Evolutionary conservation across 108 stramenopile genomes (phyloP).

Genomic region (Conticribra weissflogii): DNA sequence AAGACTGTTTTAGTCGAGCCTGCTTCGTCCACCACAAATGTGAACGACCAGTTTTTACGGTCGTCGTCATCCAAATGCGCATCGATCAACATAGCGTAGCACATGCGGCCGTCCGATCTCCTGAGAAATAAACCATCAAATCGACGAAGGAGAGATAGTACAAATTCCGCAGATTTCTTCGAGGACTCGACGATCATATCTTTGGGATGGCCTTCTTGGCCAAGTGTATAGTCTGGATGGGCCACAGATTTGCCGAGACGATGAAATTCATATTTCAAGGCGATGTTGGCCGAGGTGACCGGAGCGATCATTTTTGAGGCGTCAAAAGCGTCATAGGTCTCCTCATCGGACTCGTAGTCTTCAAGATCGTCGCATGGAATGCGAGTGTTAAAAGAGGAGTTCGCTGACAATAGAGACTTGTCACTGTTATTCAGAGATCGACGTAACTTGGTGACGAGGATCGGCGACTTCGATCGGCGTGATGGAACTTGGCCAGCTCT

Average conservation of each 20-base stretch:
- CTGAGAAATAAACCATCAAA: background rate
- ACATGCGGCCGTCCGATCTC: background rate
- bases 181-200: background rate
- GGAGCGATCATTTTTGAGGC: background rate
- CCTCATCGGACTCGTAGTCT: too few species aligned
- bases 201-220: background rate
- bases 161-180: background rate
- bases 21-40: background rate
- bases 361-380: too few species aligned
- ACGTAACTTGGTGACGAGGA: too few species aligned
- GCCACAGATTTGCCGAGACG: background rate
- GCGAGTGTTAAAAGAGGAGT: too few species aligned
- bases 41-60: background rate
- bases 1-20: background rate
- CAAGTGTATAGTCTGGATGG: background rate
- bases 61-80: background rate
- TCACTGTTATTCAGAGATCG: too few species aligned
- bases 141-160: background rate
- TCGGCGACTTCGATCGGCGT: too few species aligned
- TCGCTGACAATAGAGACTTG: too few species aligned
- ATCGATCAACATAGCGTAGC: background rate
- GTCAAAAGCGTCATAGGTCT: background rate
- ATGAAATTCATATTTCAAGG: background rate
- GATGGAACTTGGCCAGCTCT: too few species aligned
- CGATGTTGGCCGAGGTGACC: background rate